Evolutionary conservation across 192 early-diverging fungal species (phyloP).

Genomic region (Rhizophagus sp.): DNA sequence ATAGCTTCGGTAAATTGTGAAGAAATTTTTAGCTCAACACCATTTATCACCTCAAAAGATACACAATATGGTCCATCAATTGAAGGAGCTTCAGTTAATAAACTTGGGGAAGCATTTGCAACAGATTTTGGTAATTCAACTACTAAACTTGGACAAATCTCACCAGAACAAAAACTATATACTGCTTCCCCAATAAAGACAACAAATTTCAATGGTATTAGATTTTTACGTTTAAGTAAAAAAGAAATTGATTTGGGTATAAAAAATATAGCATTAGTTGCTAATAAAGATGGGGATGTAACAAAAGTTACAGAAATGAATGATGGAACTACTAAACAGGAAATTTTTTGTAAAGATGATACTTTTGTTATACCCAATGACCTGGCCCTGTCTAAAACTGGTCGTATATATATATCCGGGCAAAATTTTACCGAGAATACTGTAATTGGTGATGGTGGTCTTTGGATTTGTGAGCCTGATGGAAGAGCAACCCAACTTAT

Average conservation of each 20-base stretch:
- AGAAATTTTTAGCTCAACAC: slow-evolving; percentile 24
- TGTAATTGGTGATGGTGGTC: slow-evolving; percentile 23
- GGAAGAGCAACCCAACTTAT: slow-evolving; percentile 44
- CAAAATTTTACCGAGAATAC: slow-evolving; percentile 18
- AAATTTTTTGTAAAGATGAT: slow-evolving; percentile 28
- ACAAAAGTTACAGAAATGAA: slow-evolving; percentile 35
- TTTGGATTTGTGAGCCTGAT: slow-evolving; percentile 19
- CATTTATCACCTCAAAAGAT: slow-evolving; percentile 34
- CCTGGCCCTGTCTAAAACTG: not conserved
- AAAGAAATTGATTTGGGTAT: slow-evolving; percentile 35
- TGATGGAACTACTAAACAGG: not conserved
- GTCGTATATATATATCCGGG: slow-evolving; percentile 26
- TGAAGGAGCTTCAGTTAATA: slow-evolving; percentile 56
- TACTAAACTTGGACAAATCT: slow-evolving; percentile 23
- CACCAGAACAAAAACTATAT: slow-evolving; percentile 32
- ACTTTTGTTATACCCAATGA: slow-evolving; percentile 26
- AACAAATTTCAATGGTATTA: slow-evolving; percentile 51
- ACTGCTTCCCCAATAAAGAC: slow-evolving; percentile 26
- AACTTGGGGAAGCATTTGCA: slow-evolving; percentile 49
- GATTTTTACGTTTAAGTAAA: slow-evolving; percentile 37
- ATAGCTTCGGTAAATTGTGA: not conserved
- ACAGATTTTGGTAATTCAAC: slow-evolving; percentile 36
- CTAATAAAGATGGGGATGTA: slow-evolving; percentile 43
- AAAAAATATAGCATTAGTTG: slow-evolving; percentile 30
- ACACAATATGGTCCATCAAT: slow-evolving; percentile 50